Evolutionary conservation across 1,284 basidiomycete genomes (phyloP).

Genomic region (Rhodotorula sp.): DNA sequence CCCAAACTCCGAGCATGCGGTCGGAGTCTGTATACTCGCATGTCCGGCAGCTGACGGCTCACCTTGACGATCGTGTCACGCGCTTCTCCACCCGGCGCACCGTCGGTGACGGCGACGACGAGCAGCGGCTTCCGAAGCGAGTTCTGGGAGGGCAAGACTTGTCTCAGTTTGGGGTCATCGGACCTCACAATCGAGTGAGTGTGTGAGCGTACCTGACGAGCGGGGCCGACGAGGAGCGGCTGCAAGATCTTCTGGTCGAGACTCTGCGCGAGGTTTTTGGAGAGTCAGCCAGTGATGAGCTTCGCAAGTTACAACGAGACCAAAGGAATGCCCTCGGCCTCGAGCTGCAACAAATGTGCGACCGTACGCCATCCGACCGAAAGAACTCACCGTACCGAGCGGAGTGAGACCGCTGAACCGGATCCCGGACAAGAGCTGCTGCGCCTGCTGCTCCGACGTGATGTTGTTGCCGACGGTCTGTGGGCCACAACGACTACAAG

Average conservation of each 20-base stretch:
- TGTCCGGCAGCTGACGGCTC: constrained; percentile 45
- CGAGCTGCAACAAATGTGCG: too few relatives aligned
- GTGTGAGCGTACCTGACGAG: constrained; percentile 39
- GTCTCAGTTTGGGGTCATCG: too few relatives aligned
- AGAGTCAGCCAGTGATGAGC: not conserved
- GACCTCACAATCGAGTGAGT: too few relatives aligned
- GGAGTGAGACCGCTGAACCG: constrained; percentile 50
- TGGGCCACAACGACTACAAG: too few relatives aligned
- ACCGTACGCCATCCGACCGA: too few relatives aligned
- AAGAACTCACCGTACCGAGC: constrained; percentile 46
- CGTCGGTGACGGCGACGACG: constrained; percentile 46
- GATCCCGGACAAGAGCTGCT: constrained; percentile 51
- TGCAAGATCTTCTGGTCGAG: constrained; percentile 53
- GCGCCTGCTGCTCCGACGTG: constrained; percentile 49
- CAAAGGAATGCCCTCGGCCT: not conserved
- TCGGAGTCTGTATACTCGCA: constrained; percentile 30
- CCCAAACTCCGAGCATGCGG: too few relatives aligned
- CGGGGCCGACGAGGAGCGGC: constrained; percentile 52
- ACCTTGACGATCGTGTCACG: constrained; percentile 40
- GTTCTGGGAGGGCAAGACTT: not conserved
- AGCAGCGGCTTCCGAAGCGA: constrained; percentile 53
- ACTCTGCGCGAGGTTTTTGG: not conserved
- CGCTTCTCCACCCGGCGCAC: constrained; percentile 15
- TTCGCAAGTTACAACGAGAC: not conserved
- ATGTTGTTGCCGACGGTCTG: constrained; percentile 53